Conservation (phyloP, 2,329 filamentous ascomycete genomes). For the Fusarium domesticum region DNA sequence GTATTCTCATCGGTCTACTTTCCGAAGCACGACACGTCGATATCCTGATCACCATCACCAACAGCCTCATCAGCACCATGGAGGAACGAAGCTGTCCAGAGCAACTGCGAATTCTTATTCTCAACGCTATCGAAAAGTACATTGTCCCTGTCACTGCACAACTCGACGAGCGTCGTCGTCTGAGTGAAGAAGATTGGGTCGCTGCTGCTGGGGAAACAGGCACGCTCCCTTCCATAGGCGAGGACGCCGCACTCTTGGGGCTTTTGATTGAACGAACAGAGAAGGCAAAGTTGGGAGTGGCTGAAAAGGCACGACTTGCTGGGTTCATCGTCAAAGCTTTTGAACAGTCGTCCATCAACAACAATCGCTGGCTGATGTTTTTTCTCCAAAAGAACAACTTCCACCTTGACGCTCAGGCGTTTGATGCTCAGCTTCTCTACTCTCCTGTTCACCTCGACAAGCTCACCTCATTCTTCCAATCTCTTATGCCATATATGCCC, state of each 20-base stretch:
- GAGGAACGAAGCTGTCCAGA: conserved; percentile 11
- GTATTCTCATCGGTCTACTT: conserved; percentile 32
- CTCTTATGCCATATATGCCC: conserved; percentile 15
- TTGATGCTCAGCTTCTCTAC: conserved; percentile 15
- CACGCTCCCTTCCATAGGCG: conserved; percentile 9
- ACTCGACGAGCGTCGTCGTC: conserved; percentile 30
- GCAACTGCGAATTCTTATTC: conserved; percentile 17
- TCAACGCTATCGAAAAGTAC: conserved; percentile 27
- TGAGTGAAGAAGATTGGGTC: conserved; percentile 31
- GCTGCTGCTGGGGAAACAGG: not conserved
- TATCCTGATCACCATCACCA: conserved; percentile 29
- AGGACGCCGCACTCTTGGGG: conserved; percentile 7
- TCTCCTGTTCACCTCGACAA: conserved; percentile 16
- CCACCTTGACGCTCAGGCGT: conserved; percentile 13
- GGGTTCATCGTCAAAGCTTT: conserved; percentile 25
- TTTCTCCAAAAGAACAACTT: conserved; percentile 33
- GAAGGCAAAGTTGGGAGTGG: not conserved
- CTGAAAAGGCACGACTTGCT: conserved; percentile 14
- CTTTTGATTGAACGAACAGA: conserved; percentile 5
- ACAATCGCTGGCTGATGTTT: conserved; percentile 32
- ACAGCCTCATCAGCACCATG: conserved; percentile 28
- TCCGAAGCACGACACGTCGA: conserved; percentile 33
- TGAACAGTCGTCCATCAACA: conserved; percentile 29
- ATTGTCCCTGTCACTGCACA: conserved; percentile 30
- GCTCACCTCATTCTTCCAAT: conserved; percentile 12